phyloP scores from a whole-genome alignment of 2,329 filamentous ascomycete genomes.

The Gaeumannomyces tritici region DNA sequence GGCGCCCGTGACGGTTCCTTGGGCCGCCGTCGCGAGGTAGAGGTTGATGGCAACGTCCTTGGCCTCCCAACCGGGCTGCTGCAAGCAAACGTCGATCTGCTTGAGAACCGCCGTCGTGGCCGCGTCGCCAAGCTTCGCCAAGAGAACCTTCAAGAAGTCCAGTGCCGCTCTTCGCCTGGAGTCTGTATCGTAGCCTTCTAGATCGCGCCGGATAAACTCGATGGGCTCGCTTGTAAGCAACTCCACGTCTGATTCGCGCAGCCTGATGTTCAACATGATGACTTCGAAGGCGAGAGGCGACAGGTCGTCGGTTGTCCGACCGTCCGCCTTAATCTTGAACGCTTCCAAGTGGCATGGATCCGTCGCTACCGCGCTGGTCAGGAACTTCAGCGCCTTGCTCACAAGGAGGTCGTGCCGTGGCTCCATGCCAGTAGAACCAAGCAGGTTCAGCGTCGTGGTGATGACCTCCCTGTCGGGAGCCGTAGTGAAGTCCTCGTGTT shows the following conservation, averaged over 20 bases:
- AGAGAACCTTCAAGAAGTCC: constrained; percentile 82
- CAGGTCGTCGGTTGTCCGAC: background rate
- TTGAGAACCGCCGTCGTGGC: constrained; percentile 81
- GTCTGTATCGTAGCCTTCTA: constrained; percentile 94
- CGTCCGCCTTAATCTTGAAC: constrained; percentile 52
- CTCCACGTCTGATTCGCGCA: constrained; percentile 90
- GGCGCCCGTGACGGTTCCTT: constrained; percentile 75
- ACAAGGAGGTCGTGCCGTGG: constrained; percentile 92
- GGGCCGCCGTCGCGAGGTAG: constrained; percentile 88
- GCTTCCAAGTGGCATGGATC: constrained; percentile 68
- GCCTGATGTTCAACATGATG: constrained; percentile 81
- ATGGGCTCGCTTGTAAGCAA: constrained; percentile 98
- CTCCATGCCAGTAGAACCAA: constrained; percentile 77
- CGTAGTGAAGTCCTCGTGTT: constrained; percentile 82
- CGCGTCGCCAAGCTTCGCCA: constrained; percentile 47
- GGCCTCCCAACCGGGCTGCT: constrained; percentile 82
- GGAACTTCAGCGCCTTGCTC: constrained; percentile 87
- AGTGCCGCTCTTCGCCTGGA: constrained; percentile 87
- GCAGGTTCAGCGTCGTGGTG: constrained; percentile 78
- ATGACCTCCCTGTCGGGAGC: constrained; percentile 67
- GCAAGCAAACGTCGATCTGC: constrained; percentile 81
- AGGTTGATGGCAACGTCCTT: constrained; percentile 98
- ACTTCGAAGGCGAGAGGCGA: constrained; percentile 32
- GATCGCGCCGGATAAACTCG: constrained; percentile 89
- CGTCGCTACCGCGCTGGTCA: constrained; percentile 72